phyloP scores from a whole-genome alignment of 768 basidiomycete genomes.

The Rhizopogon vesiculosus region DNA sequence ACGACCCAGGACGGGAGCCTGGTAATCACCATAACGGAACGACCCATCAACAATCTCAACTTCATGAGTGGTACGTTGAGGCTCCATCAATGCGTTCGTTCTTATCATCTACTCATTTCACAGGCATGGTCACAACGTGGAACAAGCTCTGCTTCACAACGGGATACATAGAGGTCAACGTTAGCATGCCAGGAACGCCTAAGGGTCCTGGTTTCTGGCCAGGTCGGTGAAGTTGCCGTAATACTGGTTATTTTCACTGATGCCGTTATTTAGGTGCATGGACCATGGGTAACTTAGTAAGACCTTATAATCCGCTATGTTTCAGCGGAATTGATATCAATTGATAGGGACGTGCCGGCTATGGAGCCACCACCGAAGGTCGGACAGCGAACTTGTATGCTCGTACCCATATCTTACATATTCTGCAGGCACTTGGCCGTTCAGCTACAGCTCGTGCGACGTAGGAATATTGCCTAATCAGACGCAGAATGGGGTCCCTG shows the following conservation, averaged over 20 bases:
- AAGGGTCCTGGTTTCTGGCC: slow-evolving; percentile 80
- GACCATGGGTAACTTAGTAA: slow-evolving; percentile 69
- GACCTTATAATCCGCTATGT: slow-evolving; percentile 4
- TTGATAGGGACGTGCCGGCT: slow-evolving; percentile 74
- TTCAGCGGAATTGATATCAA: slow-evolving; percentile 16
- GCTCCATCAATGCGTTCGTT: not conserved
- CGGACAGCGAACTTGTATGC: not conserved
- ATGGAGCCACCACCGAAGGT: slow-evolving; percentile 86
- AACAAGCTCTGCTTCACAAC: slow-evolving; percentile 95
- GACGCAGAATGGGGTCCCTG: slow-evolving; percentile 58
- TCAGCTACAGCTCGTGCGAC: slow-evolving; percentile 82
- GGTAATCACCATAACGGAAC: slow-evolving; percentile 74
- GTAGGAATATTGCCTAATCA: slow-evolving; percentile 84
- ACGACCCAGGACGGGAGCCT: slow-evolving; percentile 77
- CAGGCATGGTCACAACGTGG: slow-evolving; percentile 79
- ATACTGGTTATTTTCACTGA: slow-evolving; percentile 3
- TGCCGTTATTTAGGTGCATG: slow-evolving; percentile 43
- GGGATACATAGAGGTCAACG: slow-evolving; percentile 80
- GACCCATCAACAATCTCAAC: slow-evolving; percentile 71
- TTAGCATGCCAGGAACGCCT: slow-evolving; percentile 68
- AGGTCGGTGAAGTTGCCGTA: slow-evolving; percentile 41
- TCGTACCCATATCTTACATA: not conserved
- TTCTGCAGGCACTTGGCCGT: slow-evolving; percentile 59
- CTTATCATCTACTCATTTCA: slow-evolving; percentile 2
- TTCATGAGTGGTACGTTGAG: slow-evolving; percentile 65